Evolutionary conservation across 2,329 filamentous ascomycete species (phyloP), one percentile per base, ranked within the genome.

Genomic region (Elsinoe ampelina): DNA sequence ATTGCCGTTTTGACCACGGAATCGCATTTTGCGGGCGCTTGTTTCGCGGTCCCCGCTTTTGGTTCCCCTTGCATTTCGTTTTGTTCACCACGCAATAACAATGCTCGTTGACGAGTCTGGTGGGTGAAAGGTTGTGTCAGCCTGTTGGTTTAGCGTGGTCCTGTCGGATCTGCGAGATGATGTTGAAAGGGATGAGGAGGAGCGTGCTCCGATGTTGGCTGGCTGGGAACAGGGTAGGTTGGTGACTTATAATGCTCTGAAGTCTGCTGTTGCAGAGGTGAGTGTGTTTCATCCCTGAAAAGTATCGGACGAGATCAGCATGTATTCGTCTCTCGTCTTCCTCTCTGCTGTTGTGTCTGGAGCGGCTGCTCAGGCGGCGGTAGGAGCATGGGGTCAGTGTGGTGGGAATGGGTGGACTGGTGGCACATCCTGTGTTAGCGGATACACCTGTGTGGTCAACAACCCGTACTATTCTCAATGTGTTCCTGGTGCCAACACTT

Each of bases 401-500:
- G 76, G 75, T 62, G 76, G 75, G 15, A 64, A 64, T 10, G 69
- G 67, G 54, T 76, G 65, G 62, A 70, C 63, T 1, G 76, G 75
- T 15, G 48, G 71, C 4, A 73, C 68, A 3, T 55, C 59, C 11
- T 78, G 75, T 55, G 69, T 66, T 5, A 58, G 65, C 26, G 75
- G 75, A 30, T 60, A 59, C 20, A 66, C 65, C 6, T 78, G 75
- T 66, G 65, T 65, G 34, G 62, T 64, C 20, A 63, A 62, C 57
- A 77, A 77, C 67, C 63, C 68, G 6, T 78, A 72, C 63, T 78
- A 77, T 68, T 72, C 63, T 26, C 75, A 78, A 68, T 77, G 76
- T 64, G 30, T 63, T n/a, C 30, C 51, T 10, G 51, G 42, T 13
- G 41, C 41, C 20, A 51, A 22, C 34, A 54, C 57, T 2, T 17